Conservation (phyloP, 192 early-diverging fungal species). For the Coemansia sp. region DNA sequence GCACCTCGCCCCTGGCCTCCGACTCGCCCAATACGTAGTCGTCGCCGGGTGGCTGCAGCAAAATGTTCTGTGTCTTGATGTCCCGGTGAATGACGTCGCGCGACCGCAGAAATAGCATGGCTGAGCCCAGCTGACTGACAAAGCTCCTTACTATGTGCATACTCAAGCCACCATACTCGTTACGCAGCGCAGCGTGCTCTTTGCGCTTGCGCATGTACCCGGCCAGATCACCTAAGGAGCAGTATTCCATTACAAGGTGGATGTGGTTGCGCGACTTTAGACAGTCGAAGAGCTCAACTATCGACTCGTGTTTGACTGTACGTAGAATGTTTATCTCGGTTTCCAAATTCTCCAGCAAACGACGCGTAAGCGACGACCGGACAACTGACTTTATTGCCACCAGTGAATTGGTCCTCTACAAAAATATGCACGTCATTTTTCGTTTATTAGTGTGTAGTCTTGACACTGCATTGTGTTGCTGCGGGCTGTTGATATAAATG, state of each 20-base stretch:
- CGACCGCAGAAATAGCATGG: conserved; percentile 85
- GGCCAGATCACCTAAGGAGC: conserved; percentile 92
- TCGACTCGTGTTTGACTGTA: conserved; percentile 78
- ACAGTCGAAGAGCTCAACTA: conserved; percentile 89
- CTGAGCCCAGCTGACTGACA: conserved; percentile 75
- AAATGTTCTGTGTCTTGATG: conserved; percentile 95
- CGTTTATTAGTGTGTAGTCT: neutral
- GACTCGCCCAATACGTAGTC: conserved; percentile 50
- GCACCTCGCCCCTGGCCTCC: conserved; percentile 48
- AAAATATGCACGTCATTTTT: neutral
- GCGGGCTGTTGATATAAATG: neutral
- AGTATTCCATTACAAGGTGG: conserved; percentile 98
- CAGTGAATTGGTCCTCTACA: conserved; percentile 57
- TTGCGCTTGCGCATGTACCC: conserved; percentile 79
- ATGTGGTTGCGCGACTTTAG: conserved; percentile 93
- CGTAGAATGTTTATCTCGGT: conserved; percentile 95
- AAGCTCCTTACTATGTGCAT: conserved; percentile 84
- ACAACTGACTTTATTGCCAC: conserved; percentile 94
- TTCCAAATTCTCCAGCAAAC: conserved; percentile 91
- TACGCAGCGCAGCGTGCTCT: conserved; percentile 54
- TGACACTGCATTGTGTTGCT: neutral
- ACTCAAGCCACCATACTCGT: conserved; percentile 76
- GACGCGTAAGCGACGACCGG: conserved; percentile 85
- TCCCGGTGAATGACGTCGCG: conserved; percentile 94
- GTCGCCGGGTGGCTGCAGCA: conserved; percentile 66